Base-by-base conservation (phyloP, 495 filamentous ascomycete genomes). In the Hyaloscypha bicolor region DNA sequence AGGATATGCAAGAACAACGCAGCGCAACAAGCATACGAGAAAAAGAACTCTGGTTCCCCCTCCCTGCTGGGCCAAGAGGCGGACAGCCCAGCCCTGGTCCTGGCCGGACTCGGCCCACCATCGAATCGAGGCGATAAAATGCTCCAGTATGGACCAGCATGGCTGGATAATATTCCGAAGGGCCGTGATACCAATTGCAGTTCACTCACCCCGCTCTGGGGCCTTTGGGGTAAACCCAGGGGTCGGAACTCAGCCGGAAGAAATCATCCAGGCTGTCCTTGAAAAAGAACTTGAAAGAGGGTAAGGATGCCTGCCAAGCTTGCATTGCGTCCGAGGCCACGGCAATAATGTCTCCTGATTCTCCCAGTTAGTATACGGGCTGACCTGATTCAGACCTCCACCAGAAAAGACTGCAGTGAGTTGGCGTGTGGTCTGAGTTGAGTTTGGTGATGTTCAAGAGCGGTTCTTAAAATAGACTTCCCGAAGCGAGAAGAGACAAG, bases 1-100 rank as follows among this genome's bases (percentile, higher is more conserved):
- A 11, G 42, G 9, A 48, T 6, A 59, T 59, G 56, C 56, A 59
- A 59, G 56, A 59, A 59, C 56, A 59, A 29, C 56, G 19, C 25
- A 35, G 32, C 55, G 30, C n/a, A 29, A 21, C 25, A 32, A 57
- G 30, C 29, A 59, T 59, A 59, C 19, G 56, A 59, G 32, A 32
- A 59, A 59, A 59, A 59, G 32, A 22, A 59, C n/a, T 9, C 25
- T 25, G 25, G 1, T 25, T 2, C 25, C 25, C 25, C 25, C 25
- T 25, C 25, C 25, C 25, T 25, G 25, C 25, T 25, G 25, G 25
- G 25, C 25, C 25, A 25, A 25, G 25, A 25, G 2, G 25, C 25
- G 25, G 25, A 25, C 25, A 25, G 25, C 25, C 25, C 25, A 25
- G 25, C 25, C 25, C 25, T 25, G 25, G 25, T n/a, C 19, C 51